A percentile compares a stretch with the other conserved stretches of the same genome.
phyloP scores from a whole-genome alignment of 345 rosid genomes.

The Atalantia buxifolia region DNA sequence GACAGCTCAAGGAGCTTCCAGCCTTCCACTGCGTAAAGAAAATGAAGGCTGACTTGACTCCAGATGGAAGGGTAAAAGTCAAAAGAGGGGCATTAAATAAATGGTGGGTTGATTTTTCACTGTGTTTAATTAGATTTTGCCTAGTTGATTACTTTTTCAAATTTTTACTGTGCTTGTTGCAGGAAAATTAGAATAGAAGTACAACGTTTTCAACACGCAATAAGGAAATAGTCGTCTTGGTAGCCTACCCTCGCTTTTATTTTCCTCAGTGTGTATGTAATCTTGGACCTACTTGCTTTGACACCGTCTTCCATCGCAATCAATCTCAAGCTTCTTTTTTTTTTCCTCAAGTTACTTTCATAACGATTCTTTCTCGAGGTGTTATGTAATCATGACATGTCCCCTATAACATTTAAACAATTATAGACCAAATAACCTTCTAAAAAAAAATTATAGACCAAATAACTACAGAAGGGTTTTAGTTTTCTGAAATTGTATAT shows the following conservation, averaged over 20 bases:
- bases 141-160: conserved; percentile 9
- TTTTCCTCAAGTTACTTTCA: conserved; percentile 22
- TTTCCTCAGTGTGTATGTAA: background rate
- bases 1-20: conserved; percentile 8
- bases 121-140: conserved; percentile 21
- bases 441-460: no score
- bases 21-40: background rate
- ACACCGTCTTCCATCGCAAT: background rate
- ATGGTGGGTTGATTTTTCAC: conserved; percentile 25
- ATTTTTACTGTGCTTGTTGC: no score
- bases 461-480: no score
- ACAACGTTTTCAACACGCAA: conserved; percentile 18
- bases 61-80: conserved; percentile 28
- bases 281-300: conserved; percentile 13
- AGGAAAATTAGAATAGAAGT: background rate
- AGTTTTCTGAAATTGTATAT: no score
- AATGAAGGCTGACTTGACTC: conserved; percentile 32
- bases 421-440: no score
- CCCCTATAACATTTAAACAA: no score
- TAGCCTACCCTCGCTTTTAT: conserved; percentile 10
- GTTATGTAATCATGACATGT: background rate
- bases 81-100: conserved; percentile 18
- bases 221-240: conserved; percentile 13
- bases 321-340: background rate
- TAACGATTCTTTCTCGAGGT: conserved; percentile 19